These are phyloP conservation scores for Tephrocybe sp. DNA, from an alignment of 768 basidiomycete genomes.

Conservation along the genomic window DNA sequence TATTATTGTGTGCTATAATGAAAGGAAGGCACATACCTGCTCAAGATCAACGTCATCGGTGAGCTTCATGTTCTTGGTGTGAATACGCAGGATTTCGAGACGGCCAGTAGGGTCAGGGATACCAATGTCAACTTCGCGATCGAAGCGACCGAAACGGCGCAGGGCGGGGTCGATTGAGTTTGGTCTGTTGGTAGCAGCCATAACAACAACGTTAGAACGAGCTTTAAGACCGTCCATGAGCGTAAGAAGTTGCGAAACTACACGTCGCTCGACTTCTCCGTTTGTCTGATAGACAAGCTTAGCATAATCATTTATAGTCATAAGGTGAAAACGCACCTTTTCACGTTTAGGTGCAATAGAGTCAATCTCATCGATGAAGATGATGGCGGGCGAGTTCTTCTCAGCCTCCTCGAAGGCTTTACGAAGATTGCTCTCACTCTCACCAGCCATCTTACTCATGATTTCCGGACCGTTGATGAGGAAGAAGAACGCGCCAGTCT, in stretches of 20 bases:
- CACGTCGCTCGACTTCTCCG: constrained; percentile 99
- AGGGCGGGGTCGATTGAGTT: constrained; percentile 99
- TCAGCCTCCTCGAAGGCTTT: constrained; percentile 99
- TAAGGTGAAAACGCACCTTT: constrained; percentile 61
- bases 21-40: constrained; percentile 48
- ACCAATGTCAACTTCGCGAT: constrained; percentile 98
- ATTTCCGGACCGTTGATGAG: constrained; percentile 99
- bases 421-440: constrained; percentile 94
- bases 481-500: constrained; percentile 99
- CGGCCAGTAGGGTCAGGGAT: constrained; percentile 99
- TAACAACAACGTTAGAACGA: constrained; percentile 98
- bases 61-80: constrained; percentile 99
- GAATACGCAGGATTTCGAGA: constrained; percentile 97
- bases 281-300: constrained; percentile 67
- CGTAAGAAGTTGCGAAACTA: constrained; percentile 96
- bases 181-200: constrained; percentile 98
- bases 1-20: constrained; percentile 4
- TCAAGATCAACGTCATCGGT: constrained; percentile 96
- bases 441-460: constrained; percentile 99
- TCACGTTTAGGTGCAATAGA: constrained; percentile 99
- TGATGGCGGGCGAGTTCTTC: constrained; percentile 99
- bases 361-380: constrained; percentile 99
- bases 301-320: not conserved
- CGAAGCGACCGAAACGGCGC: constrained; percentile 98
- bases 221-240: constrained; percentile 99